phyloP scores from a whole-genome alignment of 2,329 filamentous ascomycete genomes.

The Aureobasidium mangrovei region DNA sequence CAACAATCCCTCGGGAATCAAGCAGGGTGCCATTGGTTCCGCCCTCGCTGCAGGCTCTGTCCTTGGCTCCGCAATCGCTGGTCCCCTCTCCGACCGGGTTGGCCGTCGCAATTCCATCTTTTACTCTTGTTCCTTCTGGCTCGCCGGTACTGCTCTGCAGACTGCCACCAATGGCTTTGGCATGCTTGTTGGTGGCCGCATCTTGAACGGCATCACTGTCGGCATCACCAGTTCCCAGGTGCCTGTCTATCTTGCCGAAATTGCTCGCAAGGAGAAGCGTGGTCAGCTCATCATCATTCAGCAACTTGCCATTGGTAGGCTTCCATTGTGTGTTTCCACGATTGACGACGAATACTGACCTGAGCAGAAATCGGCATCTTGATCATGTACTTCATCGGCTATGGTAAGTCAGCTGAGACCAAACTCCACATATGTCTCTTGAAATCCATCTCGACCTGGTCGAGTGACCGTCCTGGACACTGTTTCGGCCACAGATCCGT shows the following conservation, averaged over 20 bases:
- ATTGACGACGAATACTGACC: constrained; percentile 24
- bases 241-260: constrained; percentile 38
- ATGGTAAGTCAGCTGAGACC: constrained; percentile 22
- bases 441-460: too few species aligned
- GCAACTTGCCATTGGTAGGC: constrained; percentile 34
- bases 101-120: constrained; percentile 41
- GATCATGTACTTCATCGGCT: constrained; percentile 42
- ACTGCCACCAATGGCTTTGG: constrained; percentile 30
- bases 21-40: constrained; percentile 43
- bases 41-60: constrained; percentile 43
- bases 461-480: too few species aligned
- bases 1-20: constrained; percentile 39
- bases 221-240: constrained; percentile 39
- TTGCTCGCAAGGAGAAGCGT: constrained; percentile 35
- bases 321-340: neutral
- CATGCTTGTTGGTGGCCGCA: constrained; percentile 36
- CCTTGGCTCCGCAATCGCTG: constrained; percentile 39
- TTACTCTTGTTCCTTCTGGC: constrained; percentile 43
- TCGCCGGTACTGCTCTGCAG: constrained; percentile 37
- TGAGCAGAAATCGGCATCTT: constrained; percentile 35
- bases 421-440: too few species aligned
- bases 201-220: constrained; percentile 34
- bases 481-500: too few species aligned
- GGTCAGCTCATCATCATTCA: constrained; percentile 38
- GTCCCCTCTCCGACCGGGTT: constrained; percentile 38